Base-by-base conservation (phyloP, 768 basidiomycete species). In the Collybia nuda region DNA sequence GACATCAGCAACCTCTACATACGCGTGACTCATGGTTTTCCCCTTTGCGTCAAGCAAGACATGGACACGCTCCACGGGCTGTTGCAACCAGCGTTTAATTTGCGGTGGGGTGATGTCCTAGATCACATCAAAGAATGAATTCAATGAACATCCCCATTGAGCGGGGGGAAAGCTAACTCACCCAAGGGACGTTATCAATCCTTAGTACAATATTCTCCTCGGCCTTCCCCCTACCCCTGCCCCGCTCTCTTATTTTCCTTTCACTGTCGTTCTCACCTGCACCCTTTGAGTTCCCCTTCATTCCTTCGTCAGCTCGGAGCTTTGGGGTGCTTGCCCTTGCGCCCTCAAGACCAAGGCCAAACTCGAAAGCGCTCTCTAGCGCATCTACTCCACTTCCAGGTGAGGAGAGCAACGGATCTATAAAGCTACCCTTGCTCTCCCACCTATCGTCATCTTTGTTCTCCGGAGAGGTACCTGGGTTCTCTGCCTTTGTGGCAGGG, bases 141-240 rank as follows among this genome's bases (percentile, higher is more conserved):
- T 44, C 37, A 48, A 28, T 8, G 39, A 44, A 5, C 29, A 43
- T 28, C 7, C 42, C 22, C 29, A 19, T 15, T 11, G 46, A 26
- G 43, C 2, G 24, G 19, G 26, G 24, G 19, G 26, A 44, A 46
- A 37, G 44, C 37, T n/a, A 17, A 61, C 80, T 38, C 60, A 90
- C 89, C 90, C 90, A 93, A 44, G 91, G 91, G 47, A 93, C 89
- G 59, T 93, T 93, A 63, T 93, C 91, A 56, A 93, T 88, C 21
- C 91, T 75, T 39, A 93, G 75, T 11, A 93, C 90, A 24, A 84
- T 74, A 21, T 76, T 70, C 29, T 81, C 78, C 39, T 68, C 60
- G 23, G 58, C 41, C 59, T 59, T 62, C 39, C 35, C 50, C 15
- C 47, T 47, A 40, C 44, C 40, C 42, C 56, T 19, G 14, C 36